Base-by-base conservation (phyloP, 768 basidiomycete species). In the Lactarius trivialis region DNA sequence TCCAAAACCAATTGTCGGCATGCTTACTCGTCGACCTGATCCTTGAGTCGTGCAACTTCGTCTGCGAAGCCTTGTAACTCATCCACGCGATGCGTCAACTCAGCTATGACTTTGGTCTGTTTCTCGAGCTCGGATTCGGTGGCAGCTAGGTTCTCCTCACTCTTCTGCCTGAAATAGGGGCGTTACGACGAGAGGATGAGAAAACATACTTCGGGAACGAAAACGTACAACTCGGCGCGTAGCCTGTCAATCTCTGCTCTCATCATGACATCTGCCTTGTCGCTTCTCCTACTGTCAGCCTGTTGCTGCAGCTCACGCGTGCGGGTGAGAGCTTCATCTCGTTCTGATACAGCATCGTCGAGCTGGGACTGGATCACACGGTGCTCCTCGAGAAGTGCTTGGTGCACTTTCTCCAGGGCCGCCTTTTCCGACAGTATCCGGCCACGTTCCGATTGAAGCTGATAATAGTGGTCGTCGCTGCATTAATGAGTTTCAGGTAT, bases 1-100 rank as follows among this genome's bases (percentile, higher is more conserved):
- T 52, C 52, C 57, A 62, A 52, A 30, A 36, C 19, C 21, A 19
- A n/a, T 60, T 55, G 58, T 49, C 30, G 54, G 14, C 19, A 19
- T 12, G 75, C 86, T 67, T 72, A 95, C 93, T 98, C 97, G 70
- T 99, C 97, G 4, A 98, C 80, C 74, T 95, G 86, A 70, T 98
- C 97, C 71, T 94, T 95, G 60, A 98, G 79, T 65, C 82, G 84
- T 3, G 76, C 82, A 2, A 87, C 87, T 67, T 93, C 85, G 65
- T 89, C 88, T 0, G 93, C 93, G 69, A 83, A 79, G 5, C 70
- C 74, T 71, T 91, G 88, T 24, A 97, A 77, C 37, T 98, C 93
- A 53, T 93, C 91, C 24, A 89, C 82, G 71, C 85, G 89, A 67
- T 82, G 82, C 4, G 85, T 89, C 66, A 96, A 76, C 26, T 93